Base-by-base conservation (phyloP, 495 filamentous ascomycete species). In the Penicillium turbatum region DNA sequence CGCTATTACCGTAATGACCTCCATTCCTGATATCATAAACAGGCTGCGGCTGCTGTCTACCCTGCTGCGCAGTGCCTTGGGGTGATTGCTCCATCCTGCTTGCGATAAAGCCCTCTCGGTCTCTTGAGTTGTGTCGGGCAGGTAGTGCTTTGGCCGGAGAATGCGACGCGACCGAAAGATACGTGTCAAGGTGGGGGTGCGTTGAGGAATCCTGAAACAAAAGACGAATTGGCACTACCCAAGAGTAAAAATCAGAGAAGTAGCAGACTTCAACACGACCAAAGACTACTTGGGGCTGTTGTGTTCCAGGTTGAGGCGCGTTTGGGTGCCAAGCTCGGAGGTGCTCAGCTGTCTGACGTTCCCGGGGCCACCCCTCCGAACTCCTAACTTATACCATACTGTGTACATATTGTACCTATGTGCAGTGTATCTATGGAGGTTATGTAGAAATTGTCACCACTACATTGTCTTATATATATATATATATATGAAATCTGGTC, bases 21-120 rank as follows among this genome's bases (percentile, higher is more conserved):
- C 89, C 90, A 65, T 88, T 84, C 55, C 74, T 72, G 40, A 85
- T 79, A 72, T 97, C 90, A 71, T 97, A 97, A 11, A 82, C 74
- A 45, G 86, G 60, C 39, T 56, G 49, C 35, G 55, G 85, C 57
- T 78, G 73, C 64, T 79, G 82, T 59, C 79, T 74, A 57, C 70
- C 73, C 65, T 83, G 82, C 61, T 80, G 81, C 53, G 75, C 77
- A 51, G 79, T 63, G 56, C 67, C 74, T 57, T 80, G 74, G 40
- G 79, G 65, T 41, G 80, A 64, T 54, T 77, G 77, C 45, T 87
- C 83, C 84, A 87, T 87, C 10, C 31, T 26, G 57, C 51, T 53
- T 56, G 48, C 39, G 56, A 48, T 48, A 47, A 35, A 43, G 43
- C 34, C 8, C 21, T 53, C 7, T 29, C 27, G 21, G 9, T 24